Percentiles rank a stretch among this genome's conserved stretches.
phyloP scores from a whole-genome alignment of 2,329 filamentous ascomycete genomes.

The Exophiala xenobiotica region DNA sequence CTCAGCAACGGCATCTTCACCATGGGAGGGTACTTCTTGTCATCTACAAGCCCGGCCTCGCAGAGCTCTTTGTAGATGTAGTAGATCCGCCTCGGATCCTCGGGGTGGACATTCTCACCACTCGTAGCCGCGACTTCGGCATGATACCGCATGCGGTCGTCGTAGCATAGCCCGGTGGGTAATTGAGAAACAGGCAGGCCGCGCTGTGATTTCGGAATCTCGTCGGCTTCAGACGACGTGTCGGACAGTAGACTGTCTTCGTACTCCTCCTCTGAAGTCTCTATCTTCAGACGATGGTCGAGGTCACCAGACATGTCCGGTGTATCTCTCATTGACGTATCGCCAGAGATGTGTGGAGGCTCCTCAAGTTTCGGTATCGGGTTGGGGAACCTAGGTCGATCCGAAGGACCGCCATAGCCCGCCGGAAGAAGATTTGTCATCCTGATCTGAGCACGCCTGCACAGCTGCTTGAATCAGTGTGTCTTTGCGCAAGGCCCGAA shows the following conservation, averaged over 20 bases:
- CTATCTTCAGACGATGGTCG: conserved; percentile 20
- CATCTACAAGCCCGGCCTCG: conserved; percentile 73
- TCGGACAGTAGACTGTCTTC: conserved; percentile 25
- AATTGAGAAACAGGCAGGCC: conserved; percentile 51
- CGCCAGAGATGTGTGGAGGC: conserved; percentile 7
- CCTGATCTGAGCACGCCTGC: no score
- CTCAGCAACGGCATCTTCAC: conserved; percentile 59
- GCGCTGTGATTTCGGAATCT: conserved; percentile 37
- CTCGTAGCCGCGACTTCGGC: conserved; percentile 70
- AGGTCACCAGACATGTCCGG: conserved; percentile 20
- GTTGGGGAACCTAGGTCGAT: conserved; percentile 10
- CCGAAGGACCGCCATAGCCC: conserved; percentile 9
- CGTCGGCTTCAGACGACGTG: conserved; percentile 33
- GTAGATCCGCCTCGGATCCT: conserved; percentile 88
- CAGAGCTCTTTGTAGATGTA: conserved; percentile 90
- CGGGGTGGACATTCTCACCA: conserved; percentile 78
- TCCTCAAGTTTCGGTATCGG: conserved; percentile 13
- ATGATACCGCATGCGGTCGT: conserved; percentile 93
- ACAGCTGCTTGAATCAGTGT: no score
- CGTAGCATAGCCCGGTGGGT: conserved; percentile 80
- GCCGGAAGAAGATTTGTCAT: conserved; percentile 14
- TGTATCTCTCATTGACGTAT: conserved; percentile 25
- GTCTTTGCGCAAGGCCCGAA: no score
- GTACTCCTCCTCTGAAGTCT: conserved; percentile 26
- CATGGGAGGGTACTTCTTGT: conserved; percentile 48